Percentiles rank a stretch among this genome's conserved stretches.
Conservation (phyloP, 768 basidiomycete species). For the Agaricus blazei region DNA sequence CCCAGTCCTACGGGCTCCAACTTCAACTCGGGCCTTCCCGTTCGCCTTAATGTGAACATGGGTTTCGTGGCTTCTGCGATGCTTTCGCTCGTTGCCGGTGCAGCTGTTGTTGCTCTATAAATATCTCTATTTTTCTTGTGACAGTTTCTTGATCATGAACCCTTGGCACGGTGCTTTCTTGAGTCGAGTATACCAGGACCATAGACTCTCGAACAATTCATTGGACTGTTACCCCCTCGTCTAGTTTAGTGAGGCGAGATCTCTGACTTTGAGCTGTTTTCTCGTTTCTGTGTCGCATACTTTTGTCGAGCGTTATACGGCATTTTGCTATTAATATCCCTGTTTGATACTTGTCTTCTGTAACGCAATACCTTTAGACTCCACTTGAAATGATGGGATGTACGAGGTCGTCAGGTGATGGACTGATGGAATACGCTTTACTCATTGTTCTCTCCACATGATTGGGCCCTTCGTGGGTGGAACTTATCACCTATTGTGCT, state of each 20-base stretch:
- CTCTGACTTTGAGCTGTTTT: not conserved
- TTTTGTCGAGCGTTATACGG: too few species aligned
- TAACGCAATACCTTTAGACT: too few species aligned
- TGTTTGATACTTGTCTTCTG: too few species aligned
- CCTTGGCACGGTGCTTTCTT: not conserved
- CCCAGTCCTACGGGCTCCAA: slow-evolving; percentile 14
- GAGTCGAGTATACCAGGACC: not conserved
- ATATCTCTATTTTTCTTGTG: not conserved
- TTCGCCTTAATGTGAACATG: slow-evolving; percentile 22
- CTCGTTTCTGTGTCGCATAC: too few species aligned
- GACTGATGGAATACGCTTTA: too few species aligned
- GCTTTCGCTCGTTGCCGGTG: slow-evolving; percentile 43
- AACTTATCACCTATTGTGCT: too few species aligned
- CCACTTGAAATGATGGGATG: too few species aligned
- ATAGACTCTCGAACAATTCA: not conserved
- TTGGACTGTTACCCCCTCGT: not conserved
- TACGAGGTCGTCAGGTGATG: too few species aligned
- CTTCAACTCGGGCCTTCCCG: slow-evolving; percentile 25
- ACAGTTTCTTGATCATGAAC: slow-evolving; percentile 8
- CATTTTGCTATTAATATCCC: too few species aligned
- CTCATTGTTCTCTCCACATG: too few species aligned
- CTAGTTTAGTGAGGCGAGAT: too few species aligned
- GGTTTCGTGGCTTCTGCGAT: slow-evolving; percentile 9
- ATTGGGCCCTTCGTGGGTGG: too few species aligned
- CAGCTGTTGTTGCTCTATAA: slow-evolving; percentile 39